Evolutionary conservation across 129 eudicot genomes (phyloP).

Genomic region (Centaurea solstitialis): DNA sequence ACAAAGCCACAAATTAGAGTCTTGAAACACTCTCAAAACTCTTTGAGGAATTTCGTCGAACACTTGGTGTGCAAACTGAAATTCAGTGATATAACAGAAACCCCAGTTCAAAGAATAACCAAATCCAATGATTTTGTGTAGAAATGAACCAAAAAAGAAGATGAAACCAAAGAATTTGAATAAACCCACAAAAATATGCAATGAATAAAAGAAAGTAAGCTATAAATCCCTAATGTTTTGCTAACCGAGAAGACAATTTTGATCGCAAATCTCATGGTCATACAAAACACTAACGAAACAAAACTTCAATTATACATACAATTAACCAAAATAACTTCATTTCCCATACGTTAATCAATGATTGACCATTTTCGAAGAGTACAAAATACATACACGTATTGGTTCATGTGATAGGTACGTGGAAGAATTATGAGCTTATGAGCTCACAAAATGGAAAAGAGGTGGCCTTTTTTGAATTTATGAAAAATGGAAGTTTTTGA

Average conservation of each 20-base stretch:
- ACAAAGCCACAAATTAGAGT: not conserved
- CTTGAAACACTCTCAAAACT: not conserved
- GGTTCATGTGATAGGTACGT: not conserved
- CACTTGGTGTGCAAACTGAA: constrained; percentile 11
- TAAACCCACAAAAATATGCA: not conserved
- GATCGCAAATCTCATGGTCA: constrained; percentile 20
- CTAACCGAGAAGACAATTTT: not conserved
- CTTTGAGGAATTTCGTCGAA: not conserved
- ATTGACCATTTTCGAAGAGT: constrained; percentile 15
- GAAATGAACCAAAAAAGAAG: not conserved
- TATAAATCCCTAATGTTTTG: not conserved
- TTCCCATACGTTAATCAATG: constrained; percentile 29
- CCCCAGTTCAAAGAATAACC: not conserved
- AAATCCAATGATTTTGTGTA: not conserved
- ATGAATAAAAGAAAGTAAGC: constrained; percentile 1
- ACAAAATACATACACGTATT: constrained; percentile 22
- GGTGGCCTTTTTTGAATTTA: not conserved
- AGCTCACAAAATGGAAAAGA: constrained; percentile 18
- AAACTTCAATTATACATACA: not conserved
- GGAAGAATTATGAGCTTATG: not conserved
- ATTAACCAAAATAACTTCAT: constrained; percentile 3
- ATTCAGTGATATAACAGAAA: not conserved
- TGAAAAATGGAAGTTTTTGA: constrained; percentile 6
- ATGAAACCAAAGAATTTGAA: not conserved
- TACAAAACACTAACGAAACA: constrained; percentile 1